Base-by-base conservation (phyloP, 192 early-diverging fungal species). In the Coemansia sp. region DNA sequence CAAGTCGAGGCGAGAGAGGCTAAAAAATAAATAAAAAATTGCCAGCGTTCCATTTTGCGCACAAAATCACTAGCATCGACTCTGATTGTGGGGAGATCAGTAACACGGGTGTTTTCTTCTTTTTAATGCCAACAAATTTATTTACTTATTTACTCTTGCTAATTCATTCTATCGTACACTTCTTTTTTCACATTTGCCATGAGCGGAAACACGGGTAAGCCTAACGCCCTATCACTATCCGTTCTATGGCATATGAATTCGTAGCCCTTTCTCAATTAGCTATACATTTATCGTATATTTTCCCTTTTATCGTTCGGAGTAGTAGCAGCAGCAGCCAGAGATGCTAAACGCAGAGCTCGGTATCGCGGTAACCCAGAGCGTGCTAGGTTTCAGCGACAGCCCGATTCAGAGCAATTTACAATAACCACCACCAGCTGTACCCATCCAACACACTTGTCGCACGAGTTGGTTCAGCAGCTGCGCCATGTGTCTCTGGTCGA, bases 341-440 rank as follows among this genome's bases (percentile, higher is more conserved):
- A 83, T 8, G 81, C 71, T 15, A 67, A 71, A 18, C 76, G 81
- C 43, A 72, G 66, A 31, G 81, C 81, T 10, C 72, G 81, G 55
- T 70, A 78, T 47, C 70, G 81, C 40, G 81, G 81, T 15, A 83
- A 83, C 33, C 81, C 81, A 24, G 81, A 78, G 20, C 73, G 76
- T 18, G 73, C 73, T 12, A 73, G 81, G 16, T 83, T 75, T 47
- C 81, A 72, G 44, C 59, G 81, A n/a, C 66, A 72, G 46, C 33
- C 51, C 16, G 55, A 44, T n/a, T 49, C 40, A 16, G 59, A 64
- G 5, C 72, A 65, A 55, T 82, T 82, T 68, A 75, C 60, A 15
- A 82, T 82, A 60, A 34, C 40, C 7, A 22, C 67, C 20, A 42
- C 18, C 4, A n/a, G 16, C 64, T 10, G 12, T 5, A 1, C 36